Base-by-base conservation (phyloP, 352 stramenopile species). In the Plasmopara muralis region DNA sequence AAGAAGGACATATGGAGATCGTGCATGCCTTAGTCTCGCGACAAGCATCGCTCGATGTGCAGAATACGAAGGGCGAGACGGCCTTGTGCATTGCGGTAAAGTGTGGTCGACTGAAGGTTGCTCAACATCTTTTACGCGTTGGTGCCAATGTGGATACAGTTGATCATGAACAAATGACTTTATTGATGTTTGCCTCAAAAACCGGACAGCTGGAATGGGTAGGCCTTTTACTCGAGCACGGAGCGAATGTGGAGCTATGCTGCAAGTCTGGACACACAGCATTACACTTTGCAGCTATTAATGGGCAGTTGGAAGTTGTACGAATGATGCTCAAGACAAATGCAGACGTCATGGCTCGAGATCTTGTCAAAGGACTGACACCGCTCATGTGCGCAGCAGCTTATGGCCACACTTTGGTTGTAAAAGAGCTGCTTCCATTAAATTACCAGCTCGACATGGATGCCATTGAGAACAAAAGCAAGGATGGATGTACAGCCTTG, bases 161-260 rank as follows among this genome's bases (percentile, higher is more conserved):
- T 0, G 60, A 68, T 53, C 12, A 16, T 28, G 41, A 61, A 5
- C 46, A 33, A n/a, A 57, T 64, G 60, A 68, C 60, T 1, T 55
- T 55, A 13, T 35, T 68, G 28, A 68, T 68, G 50, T 50, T 55
- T n/a, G 51, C 55, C 1, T 57, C 55, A 8, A 55, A 55, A 31
- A 64, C 61, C 51, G 60, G 60, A 20, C 55, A 57, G 31, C 16
- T 68, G 0, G 47, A 41, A 6, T 25, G 57, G 7, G 55, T 58
- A 47, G n/a, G 57, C 46, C 43, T 68, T 6, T 38, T 68, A 31
- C 5, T 64, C 14, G 25, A 49, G 15, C 53, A 39, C 54, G 37
- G 29, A 47, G 60, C 60, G 47, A 47, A 30, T 45, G 16, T 57
- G 2, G 43, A 61, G 13, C 13, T 43, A 7, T 30, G 9, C 14